These are phyloP conservation scores for Cucurbita argyrosperma DNA, from an alignment of 306 rosid species.

Conservation along the genomic window DNA sequence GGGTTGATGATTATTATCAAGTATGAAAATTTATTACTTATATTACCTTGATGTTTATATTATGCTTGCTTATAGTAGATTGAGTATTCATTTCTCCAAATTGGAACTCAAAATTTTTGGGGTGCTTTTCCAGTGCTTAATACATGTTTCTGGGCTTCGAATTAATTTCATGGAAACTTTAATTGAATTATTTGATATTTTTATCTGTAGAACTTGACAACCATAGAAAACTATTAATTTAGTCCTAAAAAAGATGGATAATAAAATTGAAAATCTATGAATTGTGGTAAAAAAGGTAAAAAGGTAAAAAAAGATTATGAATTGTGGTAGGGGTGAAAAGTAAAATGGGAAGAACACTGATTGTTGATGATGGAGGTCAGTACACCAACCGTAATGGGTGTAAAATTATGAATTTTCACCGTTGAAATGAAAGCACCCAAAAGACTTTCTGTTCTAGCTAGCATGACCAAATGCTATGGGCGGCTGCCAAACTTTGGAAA, in stretches of 20 bases:
- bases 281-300: no score
- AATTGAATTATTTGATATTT: not conserved
- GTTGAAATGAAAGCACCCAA: not conserved
- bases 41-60: not conserved
- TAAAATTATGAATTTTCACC: not conserved
- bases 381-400: not conserved
- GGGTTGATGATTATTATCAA: slow-evolving; percentile 43
- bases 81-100: not conserved
- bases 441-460: not conserved
- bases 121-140: not conserved
- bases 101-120: not conserved
- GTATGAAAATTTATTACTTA: not conserved
- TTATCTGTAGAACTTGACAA: not conserved
- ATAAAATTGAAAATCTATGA: no score
- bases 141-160: not conserved
- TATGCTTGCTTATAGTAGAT: not conserved
- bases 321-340: not conserved
- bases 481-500: not conserved
- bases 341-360: not conserved
- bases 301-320: no score
- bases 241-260: no score
- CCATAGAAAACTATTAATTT: no score
- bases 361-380: not conserved
- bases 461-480: not conserved
- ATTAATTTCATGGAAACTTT: not conserved